Percentiles rank a stretch among this genome's conserved stretches.
Evolutionary conservation across 164 flowering plant genomes (phyloP).

Genomic region (Sextonia rubra): DNA sequence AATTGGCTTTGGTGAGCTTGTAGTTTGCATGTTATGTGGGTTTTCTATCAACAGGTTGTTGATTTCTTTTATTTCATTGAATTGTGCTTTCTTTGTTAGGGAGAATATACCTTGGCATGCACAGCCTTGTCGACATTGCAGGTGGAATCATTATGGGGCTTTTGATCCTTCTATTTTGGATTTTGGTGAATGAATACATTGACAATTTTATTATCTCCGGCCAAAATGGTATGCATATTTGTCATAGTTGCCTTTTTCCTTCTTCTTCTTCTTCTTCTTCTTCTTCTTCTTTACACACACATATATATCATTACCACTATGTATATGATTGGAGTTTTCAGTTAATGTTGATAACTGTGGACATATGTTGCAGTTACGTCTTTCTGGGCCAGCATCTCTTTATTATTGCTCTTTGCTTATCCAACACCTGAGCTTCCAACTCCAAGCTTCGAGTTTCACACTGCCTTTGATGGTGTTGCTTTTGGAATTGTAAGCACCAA

Average conservation of each 20-base stretch:
- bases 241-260: neutral
- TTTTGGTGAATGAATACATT: conserved; percentile 46
- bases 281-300: neutral
- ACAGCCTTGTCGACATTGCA: conserved; percentile 73
- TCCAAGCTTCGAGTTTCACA: conserved; percentile 95
- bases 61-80: conserved; percentile 12
- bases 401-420: conserved; percentile 88
- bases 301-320: neutral
- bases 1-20: conserved; percentile 56
- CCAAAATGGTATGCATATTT: conserved; percentile 64
- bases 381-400: conserved; percentile 77
- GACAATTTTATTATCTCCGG: conserved; percentile 67
- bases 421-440: conserved; percentile 97
- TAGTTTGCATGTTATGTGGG: neutral
- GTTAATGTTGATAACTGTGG: conserved; percentile 3
- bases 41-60: conserved; percentile 1
- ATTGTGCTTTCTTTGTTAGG: conserved; percentile 43
- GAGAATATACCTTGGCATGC: conserved; percentile 99
- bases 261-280: neutral
- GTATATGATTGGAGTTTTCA: neutral
- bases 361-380: conserved; percentile 60
- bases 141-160: conserved; percentile 73
- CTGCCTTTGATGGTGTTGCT: conserved; percentile 94
- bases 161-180: conserved; percentile 69
- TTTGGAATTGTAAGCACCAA: conserved; percentile 80